Base-by-base conservation (phyloP, 306 rosid genomes). In the Vigna unguiculata region DNA sequence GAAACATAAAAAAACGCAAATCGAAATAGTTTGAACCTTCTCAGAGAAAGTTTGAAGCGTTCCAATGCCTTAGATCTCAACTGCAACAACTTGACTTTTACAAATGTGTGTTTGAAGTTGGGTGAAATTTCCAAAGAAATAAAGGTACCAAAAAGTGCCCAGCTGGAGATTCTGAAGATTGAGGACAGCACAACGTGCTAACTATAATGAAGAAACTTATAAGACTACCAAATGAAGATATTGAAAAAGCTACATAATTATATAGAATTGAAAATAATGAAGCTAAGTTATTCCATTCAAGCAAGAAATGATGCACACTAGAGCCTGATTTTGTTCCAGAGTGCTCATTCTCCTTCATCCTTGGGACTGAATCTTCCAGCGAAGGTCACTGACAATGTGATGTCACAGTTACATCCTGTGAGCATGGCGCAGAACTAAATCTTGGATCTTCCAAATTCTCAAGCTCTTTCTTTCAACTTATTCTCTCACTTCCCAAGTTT, bases 121-220 rank as follows among this genome's bases (percentile, higher is more conserved):
- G 43, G 43, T 15, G 66, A 7, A 14, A 59, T 59, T 59, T 28
- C 65, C 41, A 59, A 59, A 28, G 41, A 59, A 59, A 59, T 20
- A 25, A 59, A 59, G 12, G 40, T 28, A 28, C 40, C 40, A 5
- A 28, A 60, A 28, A 7, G 20, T 30, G 43, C 43, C 66, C 20
- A 15, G 21, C 21, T 60, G 43, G 21, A 60, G 41, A 60, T 60
- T 17, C 30, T 60, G 40, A 14, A 11, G 41, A 28, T 2, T 2
- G 8, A 25, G 38, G 14, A 24, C 64, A 14, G 5, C 40, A 5
- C 19, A 24, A 22, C 4, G 17, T 11, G 36, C 63, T 5, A 58
- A 25, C 14, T 58, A 5, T 25, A 58, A 6, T 25, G 28, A 24
- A 24, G 64, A 58, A 13, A 30, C 4, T 25, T 2, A n/a, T n/a